Base-by-base conservation (phyloP, 805 yeast species). In the Kuraishia ogatae region DNA sequence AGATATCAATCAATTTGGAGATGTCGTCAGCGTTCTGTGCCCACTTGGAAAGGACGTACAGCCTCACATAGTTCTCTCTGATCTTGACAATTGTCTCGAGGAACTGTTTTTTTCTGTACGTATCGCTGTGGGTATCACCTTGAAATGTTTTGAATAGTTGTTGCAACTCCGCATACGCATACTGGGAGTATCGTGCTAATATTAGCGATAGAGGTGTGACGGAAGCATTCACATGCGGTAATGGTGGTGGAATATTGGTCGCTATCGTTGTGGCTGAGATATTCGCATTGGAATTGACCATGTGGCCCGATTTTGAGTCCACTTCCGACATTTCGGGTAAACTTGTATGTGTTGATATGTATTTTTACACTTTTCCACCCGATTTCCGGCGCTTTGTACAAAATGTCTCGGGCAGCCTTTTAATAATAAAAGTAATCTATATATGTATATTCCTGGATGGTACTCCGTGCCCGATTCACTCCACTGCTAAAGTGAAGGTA, bases 11-110 rank as follows among this genome's bases (percentile, higher is more conserved):
- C 58, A 92, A 75, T 54, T 78, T 78, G 50, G 85, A 82, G 57
- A 93, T 83, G 53, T 86, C 89, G 51, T 81, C 77, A 3, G 92
- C 77, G 39, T 83, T 85, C 13, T 81, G 79, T 2, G 91, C 81
- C 99, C 99, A 94, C 69, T 93, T 92, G 53, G 87, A 81, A 47
- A 94, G 71, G 2, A 96, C 97, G 61, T 89, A 91, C 2, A 92
- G 67, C 66, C 93, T 84, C 57, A 92, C 81, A 64, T 86, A 90
- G 62, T 92, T 94, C 64, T 89, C 91, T 56, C 98, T 79, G 29
- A 92, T 71, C 39, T 76, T 74, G 1, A 93, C 86, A 22, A 94
- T 74, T 55, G 87, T 70, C 39, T 85, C 82, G 47, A 94, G 70
- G 54, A 94, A 80, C 53, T 77, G 76, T 58, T 82, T 80, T 71